Conservation (phyloP, 495 filamentous ascomycete species). For the Hypoxylon fuscum region DNA sequence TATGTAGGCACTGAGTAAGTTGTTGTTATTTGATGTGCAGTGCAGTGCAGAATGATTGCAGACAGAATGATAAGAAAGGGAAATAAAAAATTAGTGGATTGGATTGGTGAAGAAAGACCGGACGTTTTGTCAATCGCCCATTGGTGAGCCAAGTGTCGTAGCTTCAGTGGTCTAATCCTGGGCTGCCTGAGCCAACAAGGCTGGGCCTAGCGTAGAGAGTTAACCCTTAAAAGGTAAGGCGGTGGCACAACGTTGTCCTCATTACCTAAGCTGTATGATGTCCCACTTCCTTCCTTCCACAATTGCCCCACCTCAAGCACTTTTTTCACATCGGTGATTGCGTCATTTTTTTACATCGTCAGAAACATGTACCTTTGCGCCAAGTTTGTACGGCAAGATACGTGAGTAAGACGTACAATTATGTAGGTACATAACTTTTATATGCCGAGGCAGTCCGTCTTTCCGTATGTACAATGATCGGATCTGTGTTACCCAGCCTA, state of each 20-base stretch:
- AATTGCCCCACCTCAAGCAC: neutral
- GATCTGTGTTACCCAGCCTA: neutral
- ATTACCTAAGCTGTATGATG: no score
- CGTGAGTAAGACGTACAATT: neutral
- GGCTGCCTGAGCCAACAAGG: constrained; percentile 6
- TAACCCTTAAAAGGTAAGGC: neutral
- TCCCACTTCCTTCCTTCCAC: neutral
- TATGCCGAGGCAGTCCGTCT: neutral
- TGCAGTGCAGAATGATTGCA: neutral
- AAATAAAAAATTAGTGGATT: constrained; percentile 13
- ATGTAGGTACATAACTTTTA: neutral
- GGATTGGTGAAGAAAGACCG: neutral
- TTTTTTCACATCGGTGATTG: neutral
- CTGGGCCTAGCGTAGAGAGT: constrained; percentile 8
- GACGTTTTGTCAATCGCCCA: constrained; percentile 25
- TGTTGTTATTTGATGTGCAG: no score
- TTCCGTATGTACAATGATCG: neutral
- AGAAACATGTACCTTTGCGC: neutral
- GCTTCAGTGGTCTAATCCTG: constrained; percentile 14
- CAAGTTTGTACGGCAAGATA: neutral
- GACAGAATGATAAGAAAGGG: neutral
- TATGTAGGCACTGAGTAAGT: neutral
- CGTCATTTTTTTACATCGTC: neutral
- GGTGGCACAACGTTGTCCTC: neutral
- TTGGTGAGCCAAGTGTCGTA: constrained; percentile 29